Percentiles rank a stretch among this genome's conserved stretches.
These are phyloP conservation scores for Boletus rubroflammeus DNA, from an alignment of 768 basidiomycete genomes.

Conservation along the genomic window DNA sequence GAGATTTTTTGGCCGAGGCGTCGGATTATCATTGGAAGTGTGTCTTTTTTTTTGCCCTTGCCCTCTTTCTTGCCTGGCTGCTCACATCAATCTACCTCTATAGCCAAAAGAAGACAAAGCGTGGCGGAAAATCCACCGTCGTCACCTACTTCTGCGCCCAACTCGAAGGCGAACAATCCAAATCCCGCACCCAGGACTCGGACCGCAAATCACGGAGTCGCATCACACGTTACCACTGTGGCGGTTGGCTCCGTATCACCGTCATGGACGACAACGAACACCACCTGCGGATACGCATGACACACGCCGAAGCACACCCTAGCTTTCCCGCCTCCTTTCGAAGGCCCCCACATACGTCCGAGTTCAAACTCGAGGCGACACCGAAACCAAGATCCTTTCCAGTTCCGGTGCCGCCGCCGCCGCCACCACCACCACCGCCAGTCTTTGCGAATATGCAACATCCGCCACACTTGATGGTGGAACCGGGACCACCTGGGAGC, in stretches of 20 bases:
- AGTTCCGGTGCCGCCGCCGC: constrained; percentile 6
- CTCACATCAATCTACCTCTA: background rate
- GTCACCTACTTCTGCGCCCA: constrained; percentile 36
- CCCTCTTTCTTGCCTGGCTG: background rate
- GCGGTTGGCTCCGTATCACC: constrained; percentile 35
- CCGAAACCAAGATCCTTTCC: constrained; percentile 23
- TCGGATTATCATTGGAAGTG: constrained; percentile 37
- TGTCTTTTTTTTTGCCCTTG: constrained; percentile 3
- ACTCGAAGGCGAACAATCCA: constrained; percentile 34
- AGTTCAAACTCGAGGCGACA: constrained; percentile 31
- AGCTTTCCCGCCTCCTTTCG: constrained; percentile 33
- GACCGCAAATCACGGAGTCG: constrained; percentile 35
- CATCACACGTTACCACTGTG: constrained; percentile 34
- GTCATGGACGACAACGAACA: constrained; percentile 36
- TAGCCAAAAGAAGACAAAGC: constrained; percentile 35
- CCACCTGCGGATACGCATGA: constrained; percentile 35
- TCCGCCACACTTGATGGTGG: constrained; percentile 19
- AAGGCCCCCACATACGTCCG: constrained; percentile 31
- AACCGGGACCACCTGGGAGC: constrained; percentile 12
- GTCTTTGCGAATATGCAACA: constrained; percentile 25
- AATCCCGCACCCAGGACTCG: constrained; percentile 31
- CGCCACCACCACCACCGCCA: constrained; percentile 13
- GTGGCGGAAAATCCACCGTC: constrained; percentile 34
- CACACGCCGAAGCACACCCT: constrained; percentile 33
- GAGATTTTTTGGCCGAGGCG: constrained; percentile 33